Evolutionary conservation across 306 rosid species (phyloP).

Genomic region (Acacia crassicarpa): DNA sequence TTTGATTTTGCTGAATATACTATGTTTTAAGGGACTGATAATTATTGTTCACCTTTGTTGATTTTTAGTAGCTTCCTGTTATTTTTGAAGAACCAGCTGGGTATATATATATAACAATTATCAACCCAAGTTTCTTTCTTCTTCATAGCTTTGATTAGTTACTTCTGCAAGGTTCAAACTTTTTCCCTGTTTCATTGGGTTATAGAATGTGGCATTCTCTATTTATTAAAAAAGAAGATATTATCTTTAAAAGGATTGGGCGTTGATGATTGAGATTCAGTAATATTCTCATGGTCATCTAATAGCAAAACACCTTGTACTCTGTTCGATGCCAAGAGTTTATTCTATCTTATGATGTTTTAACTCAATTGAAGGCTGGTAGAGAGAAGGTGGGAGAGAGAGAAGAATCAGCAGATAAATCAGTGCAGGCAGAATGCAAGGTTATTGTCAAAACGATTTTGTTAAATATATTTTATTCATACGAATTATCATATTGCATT

Average conservation of each 20-base stretch:
- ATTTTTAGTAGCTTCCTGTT: neutral
- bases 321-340: slow-evolving; percentile 27
- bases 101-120: neutral
- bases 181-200: neutral
- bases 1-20: slow-evolving; percentile 12
- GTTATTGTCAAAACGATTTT: slow-evolving; percentile 43
- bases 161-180: neutral
- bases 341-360: slow-evolving; percentile 21
- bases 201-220: slow-evolving; percentile 1
- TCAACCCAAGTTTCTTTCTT: neutral
- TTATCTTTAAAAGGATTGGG: slow-evolving; percentile 4
- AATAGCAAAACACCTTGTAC: neutral
- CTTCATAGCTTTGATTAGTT: slow-evolving; percentile 1
- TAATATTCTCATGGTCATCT: slow-evolving; percentile 13
- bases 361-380: slow-evolving; percentile 43
- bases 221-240: neutral
- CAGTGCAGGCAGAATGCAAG: slow-evolving; percentile 83
- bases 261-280: slow-evolving; percentile 19
- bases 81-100: slow-evolving; percentile 13
- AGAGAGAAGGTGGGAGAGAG: slow-evolving; percentile 56
- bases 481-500: slow-evolving; percentile 12
- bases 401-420: slow-evolving; percentile 59
- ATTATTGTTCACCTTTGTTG: neutral
- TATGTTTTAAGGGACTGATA: slow-evolving; percentile 13
- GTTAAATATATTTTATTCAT: slow-evolving; percentile 26